Evolutionary conservation across 148 eudicot species (phyloP), one percentile per base, ranked within the genome.

Genomic region (Nyssa sinensis): DNA sequence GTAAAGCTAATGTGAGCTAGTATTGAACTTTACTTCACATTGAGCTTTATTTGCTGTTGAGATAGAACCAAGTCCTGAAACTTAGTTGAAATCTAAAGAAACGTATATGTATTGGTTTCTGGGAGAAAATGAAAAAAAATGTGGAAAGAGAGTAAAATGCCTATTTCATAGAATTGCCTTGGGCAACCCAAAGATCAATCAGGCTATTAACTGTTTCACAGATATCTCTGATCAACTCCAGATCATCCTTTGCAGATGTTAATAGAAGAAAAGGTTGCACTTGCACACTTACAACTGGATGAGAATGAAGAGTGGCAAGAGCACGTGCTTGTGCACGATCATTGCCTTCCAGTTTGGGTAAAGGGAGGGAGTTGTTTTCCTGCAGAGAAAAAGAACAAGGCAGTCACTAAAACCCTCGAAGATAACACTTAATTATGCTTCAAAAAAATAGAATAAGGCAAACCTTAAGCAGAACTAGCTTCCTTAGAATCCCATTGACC

Each of bases 401-500:
- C 31, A 37, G 71, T 32, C 63, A 41, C 21, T 64, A 60, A 62
- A 73, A 63, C 49, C 62, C 33, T 27, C 21, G n/a, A 32, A 62
- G 11, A 19, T 47, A 23, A 28, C 30, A 53, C 65, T 24, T 57
- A 69, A 55, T 39, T 13, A 30, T 70, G 71, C 28, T 14, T 32
- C 34, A 31, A 39, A 19, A 58, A 10, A 53, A 69, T 30, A 30
- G 51, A 30, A 31, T n/a, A 72, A 41, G 35, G 73, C 81, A 66
- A 74, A 94, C 98, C 93, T 92, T 94, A 41, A 84, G 88, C 62
- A 74, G 66, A 59, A 81, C 88, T 55, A 94, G 79, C 81, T 90
- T 94, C 79, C 98, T 87, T 16, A 94, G 95, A 59, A 94, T 81
- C 41, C 92, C 98, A 84, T 94, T 94, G 78, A 94, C 98, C 98